These are phyloP conservation scores for Nicotiana attenuata DNA, from an alignment of 257 asterid genomes.

Conservation along the genomic window DNA sequence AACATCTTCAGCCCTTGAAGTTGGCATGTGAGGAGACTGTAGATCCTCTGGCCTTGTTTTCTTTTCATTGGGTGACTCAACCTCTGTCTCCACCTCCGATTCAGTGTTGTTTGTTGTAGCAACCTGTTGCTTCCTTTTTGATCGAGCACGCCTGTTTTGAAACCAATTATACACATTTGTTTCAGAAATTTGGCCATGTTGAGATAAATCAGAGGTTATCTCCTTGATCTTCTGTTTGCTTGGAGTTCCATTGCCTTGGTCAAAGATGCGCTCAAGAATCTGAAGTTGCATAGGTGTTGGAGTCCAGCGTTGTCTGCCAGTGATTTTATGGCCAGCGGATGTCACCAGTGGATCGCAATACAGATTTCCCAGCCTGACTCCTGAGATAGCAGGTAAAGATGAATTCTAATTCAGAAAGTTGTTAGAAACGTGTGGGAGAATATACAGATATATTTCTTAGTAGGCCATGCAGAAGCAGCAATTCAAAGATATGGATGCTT, in stretches of 20 bases:
- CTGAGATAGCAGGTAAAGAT: constrained; percentile 33
- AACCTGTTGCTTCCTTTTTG: constrained; percentile 85
- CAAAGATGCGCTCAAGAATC: constrained; percentile 86
- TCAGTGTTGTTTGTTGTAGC: constrained; percentile 52
- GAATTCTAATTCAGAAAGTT: background rate
- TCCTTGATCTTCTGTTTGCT: constrained; percentile 95
- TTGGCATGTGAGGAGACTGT: constrained; percentile 41
- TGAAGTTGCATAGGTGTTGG: constrained; percentile 96
- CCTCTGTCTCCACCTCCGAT: constrained; percentile 93
- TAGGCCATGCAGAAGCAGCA: background rate
- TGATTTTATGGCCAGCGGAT: constrained; percentile 76
- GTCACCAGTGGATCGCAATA: constrained; percentile 71
- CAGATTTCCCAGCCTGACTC: constrained; percentile 77
- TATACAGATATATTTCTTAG: background rate
- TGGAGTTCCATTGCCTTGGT: constrained; percentile 94
- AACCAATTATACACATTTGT: constrained; percentile 98
- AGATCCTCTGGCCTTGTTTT: constrained; percentile 73
- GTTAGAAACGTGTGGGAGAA: background rate
- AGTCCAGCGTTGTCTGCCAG: constrained; percentile 94
- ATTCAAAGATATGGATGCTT: background rate
- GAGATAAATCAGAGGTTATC: constrained; percentile 77
- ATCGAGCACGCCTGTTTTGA: constrained; percentile 96
- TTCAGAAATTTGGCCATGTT: constrained; percentile 96
- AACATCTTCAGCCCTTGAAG: constrained; percentile 51
- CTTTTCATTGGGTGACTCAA: constrained; percentile 84